Evolutionary conservation across 2,329 filamentous ascomycete species (phyloP), one percentile per base, ranked within the genome.

Genomic region (Fusarium fracticaudum): DNA sequence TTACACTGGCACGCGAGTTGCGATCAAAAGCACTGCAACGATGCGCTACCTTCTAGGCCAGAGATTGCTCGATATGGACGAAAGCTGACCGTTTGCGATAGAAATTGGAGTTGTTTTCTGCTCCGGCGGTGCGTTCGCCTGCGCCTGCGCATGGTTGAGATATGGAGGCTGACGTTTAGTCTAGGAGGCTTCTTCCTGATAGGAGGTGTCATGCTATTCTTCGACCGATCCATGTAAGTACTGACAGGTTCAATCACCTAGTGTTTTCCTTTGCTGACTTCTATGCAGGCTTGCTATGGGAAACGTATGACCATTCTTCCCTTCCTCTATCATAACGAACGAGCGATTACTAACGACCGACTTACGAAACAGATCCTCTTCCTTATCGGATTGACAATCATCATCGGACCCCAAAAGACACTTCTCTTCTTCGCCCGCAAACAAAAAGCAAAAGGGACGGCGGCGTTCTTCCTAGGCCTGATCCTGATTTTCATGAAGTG

Each of bases 101-200:
- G 96, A 99, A 85, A 93, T 98, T 80, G 96, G 96, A 78, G 95
- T 98, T 73, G 94, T 95, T 82, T 99, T 99, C 87, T 98, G 96
- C 89, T 96, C 94, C 81, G 96, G 95, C 80, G 96, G 95, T 98
- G 92, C 78, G 93, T 92, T 83, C 78, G 73, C 76, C 40, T 78
- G 77, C 77, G 72, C 76, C 53, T 76, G 74, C 75, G 74, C 75
- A 79, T 74, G 33, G 54, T 47, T 47, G 47, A 61, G 45, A 53
- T 64, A 55, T 50, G 57, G 59, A 50, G 61, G 60, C 72, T 80
- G 62, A 80, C 62, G 44, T 41, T 41, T 48, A 35, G 26, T 70
- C 58, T 82, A 97, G 96, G 96, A 83, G 94, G 93, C 76, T 92
- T 98, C 87, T 99, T 99, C 88, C 90, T 99, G 65, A 90, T 98